Evolutionary conservation across 305 asterid species (phyloP).

Genomic region (Ilex paraguariensis): DNA sequence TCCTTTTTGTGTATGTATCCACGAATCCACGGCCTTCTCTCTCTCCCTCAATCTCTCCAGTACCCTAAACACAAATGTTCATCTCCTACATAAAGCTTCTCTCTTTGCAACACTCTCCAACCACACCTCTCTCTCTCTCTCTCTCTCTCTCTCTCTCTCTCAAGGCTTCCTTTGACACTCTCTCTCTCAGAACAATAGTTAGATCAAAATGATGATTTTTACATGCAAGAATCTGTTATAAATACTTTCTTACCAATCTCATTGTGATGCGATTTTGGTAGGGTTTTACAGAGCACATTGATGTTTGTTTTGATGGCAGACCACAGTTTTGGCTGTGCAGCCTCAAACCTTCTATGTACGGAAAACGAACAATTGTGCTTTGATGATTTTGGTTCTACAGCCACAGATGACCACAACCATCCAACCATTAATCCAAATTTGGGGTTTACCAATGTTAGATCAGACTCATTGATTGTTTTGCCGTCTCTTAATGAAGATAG

Average conservation of each 20-base stretch:
- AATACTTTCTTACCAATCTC: neutral
- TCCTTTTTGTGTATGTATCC: too few species aligned
- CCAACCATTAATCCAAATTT: conserved; percentile 18
- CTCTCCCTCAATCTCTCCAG: conserved; percentile 31
- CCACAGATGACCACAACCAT: conserved; percentile 25
- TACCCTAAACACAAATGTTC: conserved; percentile 54
- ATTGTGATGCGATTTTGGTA: neutral
- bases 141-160: neutral
- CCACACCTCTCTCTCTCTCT: conserved; percentile 16
- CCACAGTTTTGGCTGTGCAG: conserved; percentile 26
- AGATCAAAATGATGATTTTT: conserved; percentile 18
- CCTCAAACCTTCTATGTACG: conserved; percentile 48
- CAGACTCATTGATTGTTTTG: conserved; percentile 28
- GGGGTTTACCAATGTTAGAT: conserved; percentile 29
- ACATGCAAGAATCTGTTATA: conserved; percentile 18
- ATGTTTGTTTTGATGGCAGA: conserved; percentile 33
- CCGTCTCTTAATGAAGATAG: conserved; percentile 42
- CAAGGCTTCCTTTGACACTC: neutral
- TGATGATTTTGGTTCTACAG: conserved; percentile 35
- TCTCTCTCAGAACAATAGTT: neutral
- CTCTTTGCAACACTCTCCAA: conserved; percentile 32
- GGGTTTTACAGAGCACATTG: conserved; percentile 6
- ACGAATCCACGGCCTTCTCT: conserved; percentile 7
- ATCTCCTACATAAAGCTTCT: conserved; percentile 51
- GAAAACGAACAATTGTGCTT: conserved; percentile 32